Percentiles rank a stretch among this genome's conserved stretches.
These are phyloP conservation scores for Albizia julibrissin DNA, from an alignment of 306 rosid genomes.

Conservation along the genomic window DNA sequence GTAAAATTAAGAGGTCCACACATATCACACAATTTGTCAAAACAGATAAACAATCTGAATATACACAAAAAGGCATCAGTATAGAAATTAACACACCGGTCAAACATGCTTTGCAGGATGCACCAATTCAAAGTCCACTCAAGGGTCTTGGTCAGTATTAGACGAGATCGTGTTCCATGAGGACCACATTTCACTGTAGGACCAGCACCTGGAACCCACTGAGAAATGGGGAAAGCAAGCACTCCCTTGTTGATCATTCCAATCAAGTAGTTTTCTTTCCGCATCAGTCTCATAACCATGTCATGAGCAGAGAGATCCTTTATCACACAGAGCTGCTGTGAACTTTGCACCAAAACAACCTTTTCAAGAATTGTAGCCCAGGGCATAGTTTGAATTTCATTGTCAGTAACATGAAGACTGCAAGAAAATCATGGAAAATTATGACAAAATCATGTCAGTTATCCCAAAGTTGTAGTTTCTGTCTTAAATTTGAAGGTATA, in stretches of 20 bases:
- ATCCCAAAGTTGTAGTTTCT: not conserved
- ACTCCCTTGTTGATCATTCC: slow-evolving; percentile 97
- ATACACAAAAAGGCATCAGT: not conserved
- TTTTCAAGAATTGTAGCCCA: slow-evolving; percentile 91
- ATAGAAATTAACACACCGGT: slow-evolving; percentile 60
- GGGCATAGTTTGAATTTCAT: slow-evolving; percentile 88
- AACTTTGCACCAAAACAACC: slow-evolving; percentile 73
- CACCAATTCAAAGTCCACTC: slow-evolving; percentile 99
- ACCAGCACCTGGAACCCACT: slow-evolving; percentile 91
- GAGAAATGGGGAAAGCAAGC: slow-evolving; percentile 87
- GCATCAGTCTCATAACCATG: slow-evolving; percentile 90
- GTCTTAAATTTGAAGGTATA: slow-evolving; percentile 25
- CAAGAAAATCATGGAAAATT: slow-evolving; percentile 37
- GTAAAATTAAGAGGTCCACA: not conserved
- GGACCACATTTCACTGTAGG: slow-evolving; percentile 63
- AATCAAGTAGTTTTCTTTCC: slow-evolving; percentile 91
- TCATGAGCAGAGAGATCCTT: slow-evolving; percentile 93
- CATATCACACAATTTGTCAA: slow-evolving; percentile 9
- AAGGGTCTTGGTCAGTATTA: slow-evolving; percentile 82
- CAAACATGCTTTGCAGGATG: slow-evolving; percentile 98
- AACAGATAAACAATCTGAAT: not conserved
- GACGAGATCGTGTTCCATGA: slow-evolving; percentile 54
- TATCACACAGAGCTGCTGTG: slow-evolving; percentile 77
- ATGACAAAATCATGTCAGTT: not conserved
- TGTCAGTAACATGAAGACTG: slow-evolving; percentile 86